Evolutionary conservation across 1,139 yeast genomes (phyloP).

Genomic region (Saccharomyces uvarum): DNA sequence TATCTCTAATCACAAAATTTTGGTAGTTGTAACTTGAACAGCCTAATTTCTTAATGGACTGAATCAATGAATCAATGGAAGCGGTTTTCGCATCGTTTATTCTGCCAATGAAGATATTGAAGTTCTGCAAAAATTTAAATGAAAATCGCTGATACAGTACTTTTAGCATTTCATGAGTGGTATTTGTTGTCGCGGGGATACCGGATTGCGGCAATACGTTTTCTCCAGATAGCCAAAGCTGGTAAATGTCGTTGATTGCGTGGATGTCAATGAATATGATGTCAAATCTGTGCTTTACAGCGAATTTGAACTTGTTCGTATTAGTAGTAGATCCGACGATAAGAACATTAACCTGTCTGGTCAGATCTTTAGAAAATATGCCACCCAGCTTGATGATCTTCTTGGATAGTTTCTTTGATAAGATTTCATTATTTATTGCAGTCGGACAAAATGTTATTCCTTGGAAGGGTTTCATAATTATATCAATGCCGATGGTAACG

Average conservation of each 20-base stretch:
- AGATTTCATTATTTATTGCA: conserved; percentile 20
- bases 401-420: conserved; percentile 16
- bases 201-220: conserved; percentile 17
- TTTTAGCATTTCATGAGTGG: conserved; percentile 13
- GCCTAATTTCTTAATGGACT: conserved; percentile 16
- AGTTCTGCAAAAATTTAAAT: conserved; percentile 20
- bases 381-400: conserved; percentile 30
- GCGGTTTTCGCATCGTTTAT: conserved; percentile 9
- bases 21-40: conserved; percentile 20
- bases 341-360: conserved; percentile 25
- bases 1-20: conserved; percentile 20
- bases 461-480: conserved; percentile 24
- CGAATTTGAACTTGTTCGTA: conserved; percentile 27
- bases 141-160: conserved; percentile 18
- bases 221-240: conserved; percentile 29
- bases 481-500: not conserved
- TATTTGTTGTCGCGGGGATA: conserved; percentile 5
- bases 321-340: conserved; percentile 19
- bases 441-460: conserved; percentile 30
- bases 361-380: conserved; percentile 22
- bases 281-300: conserved; percentile 25
- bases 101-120: conserved; percentile 28
- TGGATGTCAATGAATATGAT: conserved; percentile 22
- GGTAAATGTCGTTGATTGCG: conserved; percentile 20
- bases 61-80: conserved; percentile 15